These are phyloP conservation scores for Lepidopterella palustris DNA, from an alignment of 495 filamentous ascomycete species.

Conservation along the genomic window DNA sequence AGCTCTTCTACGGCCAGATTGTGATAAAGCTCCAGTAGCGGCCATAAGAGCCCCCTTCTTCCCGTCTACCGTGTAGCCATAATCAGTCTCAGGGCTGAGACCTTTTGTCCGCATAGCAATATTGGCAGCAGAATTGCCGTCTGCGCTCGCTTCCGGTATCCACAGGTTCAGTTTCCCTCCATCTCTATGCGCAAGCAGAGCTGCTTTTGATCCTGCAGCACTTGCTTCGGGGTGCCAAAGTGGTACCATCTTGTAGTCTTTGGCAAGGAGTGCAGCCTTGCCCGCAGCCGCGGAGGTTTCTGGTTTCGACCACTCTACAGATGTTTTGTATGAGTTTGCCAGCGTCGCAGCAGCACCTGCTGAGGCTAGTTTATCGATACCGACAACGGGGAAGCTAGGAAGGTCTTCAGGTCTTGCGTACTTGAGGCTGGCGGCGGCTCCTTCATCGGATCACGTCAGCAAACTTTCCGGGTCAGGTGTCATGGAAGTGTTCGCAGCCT, in stretches of 20 bases:
- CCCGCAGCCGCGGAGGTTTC: conserved; percentile 55
- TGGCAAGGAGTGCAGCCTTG: conserved; percentile 60
- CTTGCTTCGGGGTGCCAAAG: conserved; percentile 50
- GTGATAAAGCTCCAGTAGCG: conserved; percentile 61
- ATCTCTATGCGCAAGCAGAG: conserved; percentile 59
- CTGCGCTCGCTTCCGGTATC: conserved; percentile 42
- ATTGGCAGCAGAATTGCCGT: conserved; percentile 54
- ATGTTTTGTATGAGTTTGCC: conserved; percentile 61
- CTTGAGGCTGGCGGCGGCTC: conserved; percentile 56
- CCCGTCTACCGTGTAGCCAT: conserved; percentile 43
- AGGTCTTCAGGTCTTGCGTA: conserved; percentile 62
- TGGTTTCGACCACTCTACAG: conserved; percentile 56
- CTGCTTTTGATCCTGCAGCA: conserved; percentile 63
- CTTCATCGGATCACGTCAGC: conserved; percentile 27
- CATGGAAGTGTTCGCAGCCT: conserved; percentile 6
- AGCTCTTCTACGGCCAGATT: conserved; percentile 54
- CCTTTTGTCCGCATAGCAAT: conserved; percentile 47
- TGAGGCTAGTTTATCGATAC: conserved; percentile 58
- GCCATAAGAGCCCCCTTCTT: conserved; percentile 59
- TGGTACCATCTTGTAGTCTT: conserved; percentile 56
- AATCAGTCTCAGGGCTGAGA: conserved; percentile 39
- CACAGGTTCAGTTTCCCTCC: conserved; percentile 48
- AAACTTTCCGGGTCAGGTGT: neutral
- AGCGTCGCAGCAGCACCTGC: conserved; percentile 67
- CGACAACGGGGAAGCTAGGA: conserved; percentile 58